These are phyloP conservation scores for Schizothecium vesticola DNA, from an alignment of 495 filamentous ascomycete genomes.

Conservation along the genomic window DNA sequence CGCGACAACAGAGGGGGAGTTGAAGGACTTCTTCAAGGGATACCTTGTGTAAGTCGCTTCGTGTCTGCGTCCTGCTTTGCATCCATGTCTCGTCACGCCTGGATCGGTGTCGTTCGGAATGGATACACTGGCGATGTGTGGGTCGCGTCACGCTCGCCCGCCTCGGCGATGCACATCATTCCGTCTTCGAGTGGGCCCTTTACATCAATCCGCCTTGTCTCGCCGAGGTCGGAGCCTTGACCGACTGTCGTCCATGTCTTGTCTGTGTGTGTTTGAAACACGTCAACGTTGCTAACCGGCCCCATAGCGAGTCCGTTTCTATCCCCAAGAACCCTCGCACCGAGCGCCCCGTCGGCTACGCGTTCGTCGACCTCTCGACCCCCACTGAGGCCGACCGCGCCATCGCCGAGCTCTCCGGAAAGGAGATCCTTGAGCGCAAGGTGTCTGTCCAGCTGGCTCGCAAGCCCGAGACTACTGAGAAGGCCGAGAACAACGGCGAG, in stretches of 20 bases:
- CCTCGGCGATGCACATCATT: not conserved
- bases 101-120: not conserved
- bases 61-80: conserved; percentile 1
- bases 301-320: conserved; percentile 85
- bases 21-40: conserved; percentile 97
- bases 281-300: conserved; percentile 11
- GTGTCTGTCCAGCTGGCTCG: conserved; percentile 97
- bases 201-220: not conserved
- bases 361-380: conserved; percentile 95
- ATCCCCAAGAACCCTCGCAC: conserved; percentile 99
- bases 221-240: not conserved
- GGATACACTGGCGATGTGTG: not conserved
- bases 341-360: conserved; percentile 95
- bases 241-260: not conserved
- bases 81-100: not conserved
- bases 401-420: conserved; percentile 88
- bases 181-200: not conserved
- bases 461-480: conserved; percentile 85
- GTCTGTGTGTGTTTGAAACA: not conserved
- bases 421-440: conserved; percentile 95
- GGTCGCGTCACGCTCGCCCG: not conserved
- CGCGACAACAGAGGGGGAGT: conserved; percentile 98
- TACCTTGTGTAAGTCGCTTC: conserved; percentile 84
- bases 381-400: conserved; percentile 90
- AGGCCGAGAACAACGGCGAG: conserved; percentile 62